phyloP scores from a whole-genome alignment of 176 grass and related monocot genomes.

The Phyllostachys edulis region DNA sequence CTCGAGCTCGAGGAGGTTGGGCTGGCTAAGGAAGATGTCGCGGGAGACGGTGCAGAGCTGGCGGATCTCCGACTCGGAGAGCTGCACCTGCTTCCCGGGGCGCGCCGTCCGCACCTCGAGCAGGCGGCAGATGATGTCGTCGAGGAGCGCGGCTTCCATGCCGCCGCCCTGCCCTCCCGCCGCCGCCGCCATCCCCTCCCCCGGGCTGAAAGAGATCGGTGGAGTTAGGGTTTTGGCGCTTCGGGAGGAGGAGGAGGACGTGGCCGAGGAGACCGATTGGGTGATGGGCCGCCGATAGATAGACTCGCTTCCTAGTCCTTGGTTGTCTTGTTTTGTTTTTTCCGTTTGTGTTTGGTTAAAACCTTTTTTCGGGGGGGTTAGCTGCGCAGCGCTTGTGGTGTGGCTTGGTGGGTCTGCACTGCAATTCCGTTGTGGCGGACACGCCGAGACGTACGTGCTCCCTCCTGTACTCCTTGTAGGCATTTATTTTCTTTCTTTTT shows the following conservation, averaged over 20 bases:
- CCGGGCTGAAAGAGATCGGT: slow-evolving; percentile 37
- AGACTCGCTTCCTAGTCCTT: slow-evolving; percentile 14
- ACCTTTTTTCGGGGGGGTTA: neutral
- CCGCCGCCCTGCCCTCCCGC: slow-evolving; percentile 47
- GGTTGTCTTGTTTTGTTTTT: neutral
- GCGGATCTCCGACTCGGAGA: slow-evolving; percentile 84
- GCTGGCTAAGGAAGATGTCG: slow-evolving; percentile 84
- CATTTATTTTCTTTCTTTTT: neutral
- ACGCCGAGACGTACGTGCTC: neutral
- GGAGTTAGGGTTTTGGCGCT: slow-evolving; percentile 51
- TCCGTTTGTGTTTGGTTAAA: neutral
- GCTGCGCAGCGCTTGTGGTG: neutral
- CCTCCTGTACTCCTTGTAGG: neutral
- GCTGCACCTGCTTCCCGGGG: slow-evolving; percentile 77
- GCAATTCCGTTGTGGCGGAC: slow-evolving; percentile 4
- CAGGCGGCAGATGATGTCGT: slow-evolving; percentile 78
- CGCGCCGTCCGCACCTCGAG: slow-evolving; percentile 75
- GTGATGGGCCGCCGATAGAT: slow-evolving; percentile 32
- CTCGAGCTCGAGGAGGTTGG: slow-evolving; percentile 88
- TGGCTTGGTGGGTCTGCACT: slow-evolving; percentile 1
- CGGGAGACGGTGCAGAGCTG: slow-evolving; percentile 76
- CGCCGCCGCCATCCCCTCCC: slow-evolving; percentile 48
- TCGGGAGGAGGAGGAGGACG: slow-evolving; percentile 7
- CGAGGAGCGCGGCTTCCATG: slow-evolving; percentile 72
- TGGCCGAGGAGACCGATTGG: slow-evolving; percentile 14